Evolutionary conservation across 257 asterid genomes (phyloP), one percentile per base, ranked within the genome.

Genomic region (Rubia yunnanensis): DNA sequence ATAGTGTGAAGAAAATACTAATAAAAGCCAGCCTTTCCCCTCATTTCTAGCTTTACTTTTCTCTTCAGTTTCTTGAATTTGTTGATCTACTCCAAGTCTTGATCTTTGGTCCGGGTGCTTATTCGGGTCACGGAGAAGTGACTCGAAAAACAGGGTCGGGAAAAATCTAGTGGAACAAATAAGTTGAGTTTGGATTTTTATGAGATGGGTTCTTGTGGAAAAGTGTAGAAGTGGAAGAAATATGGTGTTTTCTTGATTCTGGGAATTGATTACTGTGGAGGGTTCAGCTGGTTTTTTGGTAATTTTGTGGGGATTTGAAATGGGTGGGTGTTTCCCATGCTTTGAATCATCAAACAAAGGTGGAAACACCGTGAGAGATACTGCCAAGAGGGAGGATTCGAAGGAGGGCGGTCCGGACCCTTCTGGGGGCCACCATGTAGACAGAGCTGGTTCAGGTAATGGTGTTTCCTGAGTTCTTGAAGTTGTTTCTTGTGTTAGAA

Each of bases 271-370:
- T 57, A 70, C 75, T 70, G 77, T 60, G 74, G 84, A 74, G 82
- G 81, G 78, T 44, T 74, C 74, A 49, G 7, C 60, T 76, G 72
- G 72, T 70, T 75, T 64, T 78, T 75, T 70, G 70, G 79, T 68
- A 73, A 81, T 78, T 80, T 68, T 63, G 70, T 52, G 75, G 68
- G 63, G 75, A 78, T 72, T 79, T 71, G 81, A 70, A 70, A 83
- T 83, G 96, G 98, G 94, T 79, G 82, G 95, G 79, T 88, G 96
- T 82, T 84, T 88, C 62, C 87, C 96, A 38, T 91, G 98, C 78
- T 83, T 88, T 80, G 85, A 85, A 84, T 88, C 98, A 79, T 84
- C 95, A 69, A 70, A 78, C 48, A 78, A 81, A 70, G 84, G 72
- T 71, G 81, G 66, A 22, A 82, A 81, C 75, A 87, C 79, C 53